These are phyloP conservation scores for Neospora caninum DNA, from an alignment of 169 alveolate genomes.

Conservation along the genomic window DNA sequence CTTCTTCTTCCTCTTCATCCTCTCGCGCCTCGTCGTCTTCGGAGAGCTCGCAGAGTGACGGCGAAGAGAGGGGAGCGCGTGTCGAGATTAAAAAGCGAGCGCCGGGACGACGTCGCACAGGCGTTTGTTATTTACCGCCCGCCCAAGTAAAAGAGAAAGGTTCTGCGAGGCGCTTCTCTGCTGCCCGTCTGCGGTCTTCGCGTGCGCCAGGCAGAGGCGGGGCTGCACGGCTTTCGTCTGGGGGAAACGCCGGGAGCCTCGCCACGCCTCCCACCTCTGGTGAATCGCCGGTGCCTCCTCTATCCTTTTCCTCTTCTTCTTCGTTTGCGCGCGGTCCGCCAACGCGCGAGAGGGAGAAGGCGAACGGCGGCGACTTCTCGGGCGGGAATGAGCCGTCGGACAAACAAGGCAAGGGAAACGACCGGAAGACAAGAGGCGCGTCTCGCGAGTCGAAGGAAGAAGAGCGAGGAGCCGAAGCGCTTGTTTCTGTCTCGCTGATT, in stretches of 20 bases:
- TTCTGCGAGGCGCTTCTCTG: neutral
- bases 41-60: neutral
- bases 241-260: neutral
- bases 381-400: neutral
- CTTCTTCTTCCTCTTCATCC: neutral
- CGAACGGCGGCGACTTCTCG: neutral
- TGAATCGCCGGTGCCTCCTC: neutral
- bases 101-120: neutral
- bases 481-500: neutral
- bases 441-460: neutral
- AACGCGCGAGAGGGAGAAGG: neutral
- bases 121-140: neutral
- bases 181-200: neutral
- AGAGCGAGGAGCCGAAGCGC: neutral
- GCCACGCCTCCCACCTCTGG: neutral
- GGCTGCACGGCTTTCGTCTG: neutral
- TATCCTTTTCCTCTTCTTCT: neutral
- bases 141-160: neutral
- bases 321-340: neutral
- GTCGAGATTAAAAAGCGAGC: neutral
- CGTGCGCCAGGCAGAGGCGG: neutral
- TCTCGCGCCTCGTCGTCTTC: neutral
- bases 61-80: no score
- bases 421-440: neutral
- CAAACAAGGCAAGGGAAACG: neutral